Conservation (phyloP, 352 stramenopile genomes). For the Pythium sukuiense region DNA sequence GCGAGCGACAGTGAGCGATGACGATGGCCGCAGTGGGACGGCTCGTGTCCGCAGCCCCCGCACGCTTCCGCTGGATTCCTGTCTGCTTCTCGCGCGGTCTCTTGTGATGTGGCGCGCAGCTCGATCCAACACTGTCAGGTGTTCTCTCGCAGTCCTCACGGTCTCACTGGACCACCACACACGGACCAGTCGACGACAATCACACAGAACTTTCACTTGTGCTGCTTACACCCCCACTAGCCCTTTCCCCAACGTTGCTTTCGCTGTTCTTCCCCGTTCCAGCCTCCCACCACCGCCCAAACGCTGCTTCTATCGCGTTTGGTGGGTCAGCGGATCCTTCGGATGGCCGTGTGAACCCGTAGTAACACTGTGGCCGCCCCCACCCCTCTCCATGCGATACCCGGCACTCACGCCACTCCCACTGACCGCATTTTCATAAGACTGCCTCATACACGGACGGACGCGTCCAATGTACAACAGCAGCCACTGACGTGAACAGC, state of each 20-base stretch:
- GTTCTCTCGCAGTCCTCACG: conserved; percentile 1
- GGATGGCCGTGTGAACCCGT: not conserved
- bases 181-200: not conserved
- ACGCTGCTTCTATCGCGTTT: not conserved
- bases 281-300: not conserved
- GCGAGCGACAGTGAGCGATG: not conserved
- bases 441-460: too few species aligned
- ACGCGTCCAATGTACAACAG: not conserved
- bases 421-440: not conserved
- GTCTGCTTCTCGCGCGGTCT: not conserved
- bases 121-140: not conserved
- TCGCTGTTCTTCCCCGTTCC: not conserved
- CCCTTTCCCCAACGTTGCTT: not conserved
- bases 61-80: conserved; percentile 3
- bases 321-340: not conserved
- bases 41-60: not conserved
- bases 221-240: not conserved
- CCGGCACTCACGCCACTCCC: not conserved
- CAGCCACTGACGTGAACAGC: not conserved
- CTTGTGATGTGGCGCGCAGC: not conserved
- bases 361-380: not conserved
- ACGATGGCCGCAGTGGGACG: not conserved
- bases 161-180: not conserved
- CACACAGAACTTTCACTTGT: not conserved
- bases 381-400: conserved; percentile 4